These are phyloP conservation scores for Fusarium domesticum DNA, from an alignment of 2,329 filamentous ascomycete species.

Conservation along the genomic window DNA sequence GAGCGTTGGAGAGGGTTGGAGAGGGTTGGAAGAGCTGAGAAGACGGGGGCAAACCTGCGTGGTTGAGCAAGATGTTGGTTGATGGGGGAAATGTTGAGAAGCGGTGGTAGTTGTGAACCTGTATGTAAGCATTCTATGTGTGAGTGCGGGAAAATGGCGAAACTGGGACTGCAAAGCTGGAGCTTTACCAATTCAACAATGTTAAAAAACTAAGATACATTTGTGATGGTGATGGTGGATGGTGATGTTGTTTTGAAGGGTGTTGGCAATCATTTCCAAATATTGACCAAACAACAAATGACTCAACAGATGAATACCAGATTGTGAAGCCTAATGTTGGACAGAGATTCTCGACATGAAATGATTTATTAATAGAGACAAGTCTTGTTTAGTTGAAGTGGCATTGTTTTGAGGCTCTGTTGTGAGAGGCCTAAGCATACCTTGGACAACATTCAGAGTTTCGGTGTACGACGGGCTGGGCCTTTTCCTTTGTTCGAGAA, in stretches of 20 bases:
- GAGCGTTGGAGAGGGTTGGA: too few relatives aligned
- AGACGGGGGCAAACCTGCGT: conserved; percentile 14
- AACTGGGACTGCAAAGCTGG: conserved; percentile 20
- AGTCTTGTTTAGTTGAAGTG: too few relatives aligned
- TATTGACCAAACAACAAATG: too few relatives aligned
- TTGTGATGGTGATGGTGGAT: not conserved
- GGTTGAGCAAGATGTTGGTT: conserved; percentile 13
- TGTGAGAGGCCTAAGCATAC: too few relatives aligned
- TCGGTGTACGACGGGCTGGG: conserved; percentile 20
- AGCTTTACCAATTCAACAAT: conserved; percentile 24
- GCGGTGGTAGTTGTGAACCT: conserved; percentile 18
- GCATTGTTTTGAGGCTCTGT: too few relatives aligned
- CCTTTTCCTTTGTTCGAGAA: conserved; percentile 14
- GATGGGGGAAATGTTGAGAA: conserved; percentile 6
- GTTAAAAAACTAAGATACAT: conserved; percentile 11
- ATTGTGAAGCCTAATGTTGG: too few relatives aligned
- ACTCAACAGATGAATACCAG: too few relatives aligned
- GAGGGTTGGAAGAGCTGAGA: conserved; percentile 2
- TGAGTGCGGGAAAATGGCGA: conserved; percentile 13
- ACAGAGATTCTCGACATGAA: too few relatives aligned
- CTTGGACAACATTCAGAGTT: conserved; percentile 16
- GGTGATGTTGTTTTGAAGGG: not conserved
- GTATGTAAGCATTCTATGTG: conserved; percentile 12
- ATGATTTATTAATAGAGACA: too few relatives aligned
- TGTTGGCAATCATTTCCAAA: too few relatives aligned